These are phyloP conservation scores for Penicillium chermesinum DNA, from an alignment of 495 filamentous ascomycete genomes.

Conservation along the genomic window DNA sequence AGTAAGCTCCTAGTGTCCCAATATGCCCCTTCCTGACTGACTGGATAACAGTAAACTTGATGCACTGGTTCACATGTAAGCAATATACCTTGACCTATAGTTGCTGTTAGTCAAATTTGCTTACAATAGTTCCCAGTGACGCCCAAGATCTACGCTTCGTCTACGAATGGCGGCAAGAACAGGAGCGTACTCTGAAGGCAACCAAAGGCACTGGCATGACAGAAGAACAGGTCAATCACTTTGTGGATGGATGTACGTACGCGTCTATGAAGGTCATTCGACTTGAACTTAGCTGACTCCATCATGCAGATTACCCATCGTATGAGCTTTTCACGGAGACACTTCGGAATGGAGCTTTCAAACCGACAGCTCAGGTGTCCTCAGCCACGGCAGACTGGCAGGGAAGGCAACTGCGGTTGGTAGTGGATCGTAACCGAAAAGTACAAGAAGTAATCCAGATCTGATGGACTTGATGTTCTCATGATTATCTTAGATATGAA, in stretches of 20 bases:
- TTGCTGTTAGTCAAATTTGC: neutral
- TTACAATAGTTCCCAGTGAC: slow-evolving; percentile 48
- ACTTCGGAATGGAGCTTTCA: slow-evolving; percentile 60
- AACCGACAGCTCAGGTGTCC: slow-evolving; percentile 15
- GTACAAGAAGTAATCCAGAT: slow-evolving; percentile 54
- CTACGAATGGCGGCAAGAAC: slow-evolving; percentile 82
- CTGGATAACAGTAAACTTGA: slow-evolving; percentile 53
- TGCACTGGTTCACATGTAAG: slow-evolving; percentile 79
- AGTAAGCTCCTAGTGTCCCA: slow-evolving; percentile 35
- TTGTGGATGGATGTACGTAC: slow-evolving; percentile 62
- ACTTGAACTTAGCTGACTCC: neutral
- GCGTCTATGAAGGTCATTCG: neutral
- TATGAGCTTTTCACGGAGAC: slow-evolving; percentile 70
- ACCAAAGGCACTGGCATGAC: slow-evolving; percentile 73
- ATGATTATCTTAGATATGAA: too few species aligned
- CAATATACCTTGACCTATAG: neutral
- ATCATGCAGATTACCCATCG: slow-evolving; percentile 53
- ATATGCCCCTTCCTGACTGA: slow-evolving; percentile 7
- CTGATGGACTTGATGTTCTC: slow-evolving; percentile 16
- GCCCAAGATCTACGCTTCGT: slow-evolving; percentile 71
- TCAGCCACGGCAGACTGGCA: slow-evolving; percentile 34
- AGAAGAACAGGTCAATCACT: slow-evolving; percentile 58
- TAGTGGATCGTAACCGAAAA: slow-evolving; percentile 63
- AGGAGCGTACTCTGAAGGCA: slow-evolving; percentile 64
- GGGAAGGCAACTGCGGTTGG: slow-evolving; percentile 59